Conservation (phyloP, 371 early-diverging fungal genomes). For the Quaeritorhiza haematococci region DNA sequence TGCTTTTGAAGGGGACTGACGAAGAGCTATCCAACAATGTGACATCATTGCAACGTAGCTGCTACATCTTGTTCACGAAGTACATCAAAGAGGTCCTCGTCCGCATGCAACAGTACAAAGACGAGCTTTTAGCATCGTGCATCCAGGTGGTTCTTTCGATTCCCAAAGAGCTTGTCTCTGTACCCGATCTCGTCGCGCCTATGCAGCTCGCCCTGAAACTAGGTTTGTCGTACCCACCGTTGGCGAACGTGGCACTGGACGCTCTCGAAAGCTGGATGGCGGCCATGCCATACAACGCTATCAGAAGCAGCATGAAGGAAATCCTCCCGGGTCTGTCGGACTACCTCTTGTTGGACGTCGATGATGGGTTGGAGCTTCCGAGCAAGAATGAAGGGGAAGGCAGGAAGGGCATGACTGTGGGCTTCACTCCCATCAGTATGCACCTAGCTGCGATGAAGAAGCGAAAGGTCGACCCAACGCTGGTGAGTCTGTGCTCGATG, state of each 20-base stretch:
- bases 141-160: slow-evolving; percentile 57
- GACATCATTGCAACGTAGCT: slow-evolving; percentile 21
- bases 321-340: slow-evolving; percentile 63
- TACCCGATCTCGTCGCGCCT: slow-evolving; percentile 46
- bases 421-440: not conserved
- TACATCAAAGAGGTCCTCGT: slow-evolving; percentile 59
- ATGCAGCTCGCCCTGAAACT: slow-evolving; percentile 58
- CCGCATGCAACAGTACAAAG: slow-evolving; percentile 64
- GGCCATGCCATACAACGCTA: slow-evolving; percentile 17
- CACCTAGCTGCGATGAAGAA: not conserved
- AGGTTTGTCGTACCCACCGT: slow-evolving; percentile 63
- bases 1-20: slow-evolving; percentile 3
- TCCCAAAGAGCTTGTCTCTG: slow-evolving; percentile 55
- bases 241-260: slow-evolving; percentile 60
- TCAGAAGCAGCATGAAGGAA: slow-evolving; percentile 12
- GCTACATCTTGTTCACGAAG: slow-evolving; percentile 35
- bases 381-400: slow-evolving; percentile 12
- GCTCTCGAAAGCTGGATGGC: slow-evolving; percentile 55
- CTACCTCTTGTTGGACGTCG: slow-evolving; percentile 55
- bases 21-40: slow-evolving; percentile 19
- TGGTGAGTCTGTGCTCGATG: too few species aligned
- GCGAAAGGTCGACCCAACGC: not conserved
- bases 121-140: slow-evolving; percentile 69
- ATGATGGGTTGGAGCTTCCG: slow-evolving; percentile 6
- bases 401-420: not conserved